Evolutionary conservation across 2,329 filamentous ascomycete genomes (phyloP).

Genomic region (Lecanicillium sp.): DNA sequence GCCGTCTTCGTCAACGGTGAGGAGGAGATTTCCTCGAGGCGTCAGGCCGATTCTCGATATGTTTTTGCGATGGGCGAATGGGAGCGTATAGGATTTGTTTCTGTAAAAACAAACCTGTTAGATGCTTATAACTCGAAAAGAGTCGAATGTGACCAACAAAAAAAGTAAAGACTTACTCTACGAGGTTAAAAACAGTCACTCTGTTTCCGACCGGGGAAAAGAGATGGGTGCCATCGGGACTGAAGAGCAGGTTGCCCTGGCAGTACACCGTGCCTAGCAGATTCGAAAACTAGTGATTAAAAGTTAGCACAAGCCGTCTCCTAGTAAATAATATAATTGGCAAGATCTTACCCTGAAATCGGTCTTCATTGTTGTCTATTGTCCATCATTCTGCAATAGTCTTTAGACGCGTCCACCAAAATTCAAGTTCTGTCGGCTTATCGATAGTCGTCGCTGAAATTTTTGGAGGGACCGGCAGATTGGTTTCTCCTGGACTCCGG

Average conservation of each 20-base stretch:
- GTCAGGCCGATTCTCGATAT: constrained; percentile 82
- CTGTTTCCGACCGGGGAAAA: constrained; percentile 95
- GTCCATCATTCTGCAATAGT: constrained; percentile 22
- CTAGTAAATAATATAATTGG: not conserved
- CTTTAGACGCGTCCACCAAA: constrained; percentile 16
- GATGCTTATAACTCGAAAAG: not conserved
- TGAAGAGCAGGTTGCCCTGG: constrained; percentile 94
- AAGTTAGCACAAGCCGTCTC: not conserved
- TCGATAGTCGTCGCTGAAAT: constrained; percentile 22
- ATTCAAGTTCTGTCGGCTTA: constrained; percentile 20
- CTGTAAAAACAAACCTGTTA: constrained; percentile 29
- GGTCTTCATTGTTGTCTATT: constrained; percentile 76
- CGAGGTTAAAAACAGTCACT: constrained; percentile 90
- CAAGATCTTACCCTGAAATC: constrained; percentile 79
- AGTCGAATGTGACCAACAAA: not conserved
- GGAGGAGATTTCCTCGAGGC: constrained; percentile 81
- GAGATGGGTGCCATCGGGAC: constrained; percentile 89
- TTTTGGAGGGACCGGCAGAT: constrained; percentile 23
- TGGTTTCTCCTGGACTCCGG: constrained; percentile 24
- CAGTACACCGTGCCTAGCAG: constrained; percentile 96
- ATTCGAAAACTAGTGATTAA: constrained; percentile 79
- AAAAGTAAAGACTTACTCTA: constrained; percentile 57
- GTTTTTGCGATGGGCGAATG: constrained; percentile 89
- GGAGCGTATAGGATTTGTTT: constrained; percentile 80
- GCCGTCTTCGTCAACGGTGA: constrained; percentile 91